Conservation (phyloP, 768 basidiomycete genomes). For the Suillus subaureus region DNA sequence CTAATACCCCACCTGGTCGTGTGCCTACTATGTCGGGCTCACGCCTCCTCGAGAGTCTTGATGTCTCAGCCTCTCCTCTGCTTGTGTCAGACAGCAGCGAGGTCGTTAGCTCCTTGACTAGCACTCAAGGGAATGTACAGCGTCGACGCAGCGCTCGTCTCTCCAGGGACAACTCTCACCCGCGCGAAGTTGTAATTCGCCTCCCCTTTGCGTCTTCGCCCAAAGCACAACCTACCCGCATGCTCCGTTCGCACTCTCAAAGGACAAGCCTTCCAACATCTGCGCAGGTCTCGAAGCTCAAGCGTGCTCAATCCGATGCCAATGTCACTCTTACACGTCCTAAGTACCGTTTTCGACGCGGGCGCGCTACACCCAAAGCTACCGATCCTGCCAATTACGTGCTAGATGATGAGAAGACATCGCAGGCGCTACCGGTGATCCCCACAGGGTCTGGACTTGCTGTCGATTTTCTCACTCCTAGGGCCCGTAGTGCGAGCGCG, state of each 20-base stretch:
- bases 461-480: slow-evolving; percentile 1
- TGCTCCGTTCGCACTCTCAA: slow-evolving; percentile 32
- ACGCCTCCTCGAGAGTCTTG: slow-evolving; percentile 28
- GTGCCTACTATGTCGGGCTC: slow-evolving; percentile 16
- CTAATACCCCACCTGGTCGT: background rate
- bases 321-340: background rate
- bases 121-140: slow-evolving; percentile 9
- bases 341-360: background rate
- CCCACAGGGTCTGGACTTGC: background rate
- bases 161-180: background rate
- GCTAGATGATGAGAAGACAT: background rate
- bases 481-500: background rate
- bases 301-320: background rate
- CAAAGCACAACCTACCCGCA: slow-evolving; percentile 17
- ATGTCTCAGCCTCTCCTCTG: slow-evolving; percentile 28
- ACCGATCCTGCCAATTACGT: background rate
- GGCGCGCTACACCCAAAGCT: background rate
- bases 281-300: background rate
- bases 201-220: slow-evolving; percentile 27
- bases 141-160: slow-evolving; percentile 30
- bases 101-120: background rate
- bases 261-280: background rate
- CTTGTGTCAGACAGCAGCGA: slow-evolving; percentile 14
- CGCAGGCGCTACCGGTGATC: background rate
- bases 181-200: slow-evolving; percentile 22